Percentiles rank a stretch among this genome's conserved stretches.
Conservation (phyloP, 306 rosid species). For the Canavalia ensiformis region DNA sequence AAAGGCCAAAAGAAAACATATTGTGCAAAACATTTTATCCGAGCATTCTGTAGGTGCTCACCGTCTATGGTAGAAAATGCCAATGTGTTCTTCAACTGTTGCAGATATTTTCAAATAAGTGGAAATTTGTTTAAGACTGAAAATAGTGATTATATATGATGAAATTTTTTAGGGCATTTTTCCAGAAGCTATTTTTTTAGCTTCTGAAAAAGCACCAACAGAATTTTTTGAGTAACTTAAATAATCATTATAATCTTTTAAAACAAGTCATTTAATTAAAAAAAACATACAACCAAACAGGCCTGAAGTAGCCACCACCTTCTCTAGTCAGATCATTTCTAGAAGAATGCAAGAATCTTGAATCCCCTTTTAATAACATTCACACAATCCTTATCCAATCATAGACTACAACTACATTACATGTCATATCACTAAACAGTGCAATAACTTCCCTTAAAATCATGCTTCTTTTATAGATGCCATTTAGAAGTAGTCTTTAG, state of each 20-base stretch:
- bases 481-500: conserved; percentile 17
- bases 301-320: not conserved
- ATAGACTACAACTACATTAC: not conserved
- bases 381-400: conserved; percentile 33
- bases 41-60: conserved; percentile 30
- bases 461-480: conserved; percentile 22
- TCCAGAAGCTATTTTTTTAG: not conserved
- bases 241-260: not conserved
- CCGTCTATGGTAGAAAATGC: not conserved
- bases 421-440: no score
- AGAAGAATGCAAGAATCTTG: conserved; percentile 1
- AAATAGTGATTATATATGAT: conserved; percentile 2
- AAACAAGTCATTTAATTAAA: not conserved
- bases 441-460: not conserved
- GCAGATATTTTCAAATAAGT: not conserved
- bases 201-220: not conserved
- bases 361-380: not conserved
- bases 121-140: not conserved
- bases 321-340: conserved; percentile 19
- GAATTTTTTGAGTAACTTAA: not conserved
- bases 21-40: not conserved
- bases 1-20: not conserved
- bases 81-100: not conserved
- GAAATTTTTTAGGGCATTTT: not conserved
- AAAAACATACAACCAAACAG: not conserved